Conservation (phyloP, 306 rosid species). For the Rosa chinensis region DNA sequence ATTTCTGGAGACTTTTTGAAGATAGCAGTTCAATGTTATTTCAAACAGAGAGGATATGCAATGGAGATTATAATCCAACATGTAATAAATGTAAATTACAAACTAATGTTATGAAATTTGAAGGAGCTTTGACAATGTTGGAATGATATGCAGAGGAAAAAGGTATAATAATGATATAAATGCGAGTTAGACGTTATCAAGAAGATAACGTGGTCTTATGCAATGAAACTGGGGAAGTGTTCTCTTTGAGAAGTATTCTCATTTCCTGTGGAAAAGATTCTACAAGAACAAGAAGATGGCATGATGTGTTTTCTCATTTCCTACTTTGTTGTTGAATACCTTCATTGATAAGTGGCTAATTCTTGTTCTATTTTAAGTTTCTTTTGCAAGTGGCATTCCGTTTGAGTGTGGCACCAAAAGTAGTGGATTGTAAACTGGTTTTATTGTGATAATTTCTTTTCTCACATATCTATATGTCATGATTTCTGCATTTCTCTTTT, state of each 20-base stretch:
- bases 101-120: background rate
- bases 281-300: slow-evolving; percentile 4
- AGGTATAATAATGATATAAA: background rate
- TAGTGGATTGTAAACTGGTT: background rate
- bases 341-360: background rate
- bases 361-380: background rate
- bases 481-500: background rate
- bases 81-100: background rate
- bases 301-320: background rate
- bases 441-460: background rate
- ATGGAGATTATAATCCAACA: background rate
- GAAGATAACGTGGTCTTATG: background rate
- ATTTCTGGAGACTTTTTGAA: slow-evolving; percentile 1
- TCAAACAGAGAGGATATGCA: background rate
- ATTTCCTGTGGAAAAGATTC: background rate
- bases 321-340: slow-evolving; percentile 6
- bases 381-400: background rate
- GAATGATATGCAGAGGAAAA: background rate
- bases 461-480: background rate
- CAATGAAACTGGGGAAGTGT: background rate
- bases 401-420: background rate
- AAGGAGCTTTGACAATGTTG: background rate
- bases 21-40: background rate
- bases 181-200: background rate
- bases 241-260: background rate